Evolutionary conservation across 805 yeast genomes (phyloP), one percentile per base, ranked within the genome.

Genomic region (Monosporozyma servazzii): DNA sequence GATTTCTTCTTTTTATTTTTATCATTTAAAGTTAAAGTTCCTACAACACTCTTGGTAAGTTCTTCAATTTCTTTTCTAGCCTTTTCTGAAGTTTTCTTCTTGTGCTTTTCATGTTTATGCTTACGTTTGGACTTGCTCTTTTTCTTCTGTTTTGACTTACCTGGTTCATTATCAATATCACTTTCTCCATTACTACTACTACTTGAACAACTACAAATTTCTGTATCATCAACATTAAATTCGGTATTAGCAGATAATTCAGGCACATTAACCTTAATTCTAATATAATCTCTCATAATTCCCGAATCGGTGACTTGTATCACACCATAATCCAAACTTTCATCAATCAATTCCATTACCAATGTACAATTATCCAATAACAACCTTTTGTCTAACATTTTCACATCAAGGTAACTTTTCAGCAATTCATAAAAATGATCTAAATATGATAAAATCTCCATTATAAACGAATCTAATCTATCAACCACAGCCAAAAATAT

Each of bases 261-360:
- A 27, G 76, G 69, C 49, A 69, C 55, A 56, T 74, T 73, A 43
- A 74, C 68, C 48, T 79, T 78, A 48, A 82, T 74, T 53, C 86
- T 82, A 56, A 85, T 82, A 62, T 85, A 89, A 63, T 88, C 96
- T 59, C 80, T 81, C 50, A 89, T 73, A 11, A 89, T 77, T 55
- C 83, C 84, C 48, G 81, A 78, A 61, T 89, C 96, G 0, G 96
- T 86, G 49, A 85, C 73, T 68, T 89, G 96, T 1, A 88, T 81
- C n/a, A 85, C 69, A 8, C 96, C 96, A 66, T 78, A 85, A 66
- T 89, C 96, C 80, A 87, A 77, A 75, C 88, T 85, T 62, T 88
- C 96, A 63, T 88, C 96, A 44, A 88, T 67, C n/a, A 88, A 69
- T 64, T 89, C 96, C 66, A 84, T 84, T 7, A 88, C 77, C 47